Evolutionary conservation across 495 filamentous ascomycete species (phyloP), one percentile per base, ranked within the genome.

Genomic region (Penicillium odoratum): DNA sequence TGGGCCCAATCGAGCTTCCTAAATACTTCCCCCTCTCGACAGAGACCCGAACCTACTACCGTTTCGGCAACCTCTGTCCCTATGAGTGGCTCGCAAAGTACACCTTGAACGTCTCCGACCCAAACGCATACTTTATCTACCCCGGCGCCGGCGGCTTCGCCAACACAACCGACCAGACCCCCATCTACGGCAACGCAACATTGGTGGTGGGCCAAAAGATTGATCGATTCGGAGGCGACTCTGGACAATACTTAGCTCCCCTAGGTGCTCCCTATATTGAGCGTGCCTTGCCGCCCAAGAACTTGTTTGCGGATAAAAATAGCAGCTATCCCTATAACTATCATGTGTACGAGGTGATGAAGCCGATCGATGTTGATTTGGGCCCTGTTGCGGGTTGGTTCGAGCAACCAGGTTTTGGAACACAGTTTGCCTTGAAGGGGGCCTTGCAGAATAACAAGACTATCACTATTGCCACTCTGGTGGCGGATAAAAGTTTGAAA

Each of bases 311-410:
- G 34, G 9, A 7, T 7, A 13, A 11, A 11, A 38, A 38, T 38
- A 38, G 34, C 34, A 38, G 9, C 13, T 38, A 38, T 15, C 34
- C 34, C 9, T 38, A 38, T 15, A 38, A 38, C 34, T 38, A 38
- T 11, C 34, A 38, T 38, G 34, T 38, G 34, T 38, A 62, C n/a
- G 62, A 68, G 21, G 79, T 83, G 28, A 57, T 54, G 0, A 66
- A 65, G 57, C 57, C 65, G 9, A 64, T 85, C 25, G 43, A 52
- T 6, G 79, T 78, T 3, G 38, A 60, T 4, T 61, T 75, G 2
- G 81, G 81, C 3, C 77, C 79, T 0, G 78, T 82, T 45, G 71
- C 76, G 21, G 69, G 75, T 8, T 83, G 74, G 76, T 85, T 81
- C 61, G 80, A 75, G 6, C 81, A 85, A 68, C 78, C 78, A 0